Percentiles rank a stretch among this genome's conserved stretches.
These are phyloP conservation scores for Malassezia pachydermatis DNA, from an alignment of 1,284 basidiomycete genomes.

Conservation along the genomic window DNA sequence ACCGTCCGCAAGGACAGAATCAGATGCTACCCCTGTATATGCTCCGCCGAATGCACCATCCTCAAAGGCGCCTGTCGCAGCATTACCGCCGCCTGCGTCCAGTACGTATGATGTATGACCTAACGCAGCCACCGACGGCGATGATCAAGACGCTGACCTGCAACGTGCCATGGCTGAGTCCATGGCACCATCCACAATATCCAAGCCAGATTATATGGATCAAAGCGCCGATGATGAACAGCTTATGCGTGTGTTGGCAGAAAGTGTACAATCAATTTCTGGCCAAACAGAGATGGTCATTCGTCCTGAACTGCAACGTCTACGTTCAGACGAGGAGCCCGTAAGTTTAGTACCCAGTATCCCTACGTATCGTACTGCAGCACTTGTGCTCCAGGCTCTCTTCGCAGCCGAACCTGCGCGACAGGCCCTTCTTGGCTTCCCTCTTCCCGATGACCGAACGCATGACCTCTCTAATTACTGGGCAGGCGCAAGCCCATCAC, in stretches of 20 bases:
- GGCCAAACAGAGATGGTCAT: not conserved
- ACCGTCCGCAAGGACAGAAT: not conserved
- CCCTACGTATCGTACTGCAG: not conserved
- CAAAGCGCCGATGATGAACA: conserved; percentile 9
- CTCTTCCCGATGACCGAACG: not conserved
- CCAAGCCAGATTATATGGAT: too few species aligned
- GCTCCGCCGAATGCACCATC: not conserved
- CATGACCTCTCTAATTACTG: conserved; percentile 4
- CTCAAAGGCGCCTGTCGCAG: not conserved
- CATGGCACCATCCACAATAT: too few species aligned
- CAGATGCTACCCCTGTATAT: too few species aligned
- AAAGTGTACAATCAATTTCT: conserved; percentile 7
- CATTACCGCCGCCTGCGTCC: not conserved
- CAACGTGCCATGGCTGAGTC: conserved; percentile 15
- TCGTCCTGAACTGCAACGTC: not conserved
- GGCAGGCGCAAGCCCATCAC: not conserved
- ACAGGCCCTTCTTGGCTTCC: not conserved
- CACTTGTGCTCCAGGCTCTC: conserved; percentile 8
- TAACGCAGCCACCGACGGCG: not conserved
- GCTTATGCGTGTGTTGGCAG: conserved; percentile 15
- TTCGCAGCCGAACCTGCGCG: conserved; percentile 1
- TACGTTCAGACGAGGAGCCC: conserved; percentile 2
- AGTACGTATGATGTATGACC: not conserved
- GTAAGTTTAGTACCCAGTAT: conserved; percentile 11
- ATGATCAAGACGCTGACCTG: conserved; percentile 7